Evolutionary conservation across 768 basidiomycete species (phyloP), one percentile per base, ranked within the genome.

Genomic region (Kwoniella bestiolae): DNA sequence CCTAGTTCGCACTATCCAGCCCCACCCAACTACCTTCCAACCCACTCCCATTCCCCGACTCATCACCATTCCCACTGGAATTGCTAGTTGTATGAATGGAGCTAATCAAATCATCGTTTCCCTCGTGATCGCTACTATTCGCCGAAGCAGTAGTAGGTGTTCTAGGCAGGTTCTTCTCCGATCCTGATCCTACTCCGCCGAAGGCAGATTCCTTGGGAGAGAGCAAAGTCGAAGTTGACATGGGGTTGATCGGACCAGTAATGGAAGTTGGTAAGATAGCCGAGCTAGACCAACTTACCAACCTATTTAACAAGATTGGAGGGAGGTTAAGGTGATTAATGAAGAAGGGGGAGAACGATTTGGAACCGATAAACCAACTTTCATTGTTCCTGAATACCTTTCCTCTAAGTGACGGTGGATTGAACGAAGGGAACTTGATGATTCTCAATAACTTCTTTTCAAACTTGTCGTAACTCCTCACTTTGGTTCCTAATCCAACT

Each of bases 21-120:
- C 72, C 72, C 9, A 73, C 72, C 72, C 72, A 73, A 49, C 72
- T 73, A 18, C 60, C 68, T 31, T 69, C 72, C 44, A 73, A 35
- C 12, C 72, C 67, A 34, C 53, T 63, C 14, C 66, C 60, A 21
- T 11, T 14, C 12, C 53, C 59, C 5, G 31, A 38, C 28, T 67
- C 67, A 11, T 35, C 50, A 2, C 51, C 69, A 34, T 34, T 55
- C 28, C 66, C 56, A 35, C 45, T 57, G 14, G 56, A 49, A 26
- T 59, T 66, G 9, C 66, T 68, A 9, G 56, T 52, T 3, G 72
- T 65, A 59, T 73, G 72, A n/a, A 68, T 64, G 34, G 72, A 73
- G 49, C 72, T 74, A 5, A 61, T 50, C 45, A 74, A 44, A 41
- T 74, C 72, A 28, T 74, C 70, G 5, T 53, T 67, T 34, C 57